Conservation (phyloP, 148 eudicot species). For the Silene latifolia region DNA sequence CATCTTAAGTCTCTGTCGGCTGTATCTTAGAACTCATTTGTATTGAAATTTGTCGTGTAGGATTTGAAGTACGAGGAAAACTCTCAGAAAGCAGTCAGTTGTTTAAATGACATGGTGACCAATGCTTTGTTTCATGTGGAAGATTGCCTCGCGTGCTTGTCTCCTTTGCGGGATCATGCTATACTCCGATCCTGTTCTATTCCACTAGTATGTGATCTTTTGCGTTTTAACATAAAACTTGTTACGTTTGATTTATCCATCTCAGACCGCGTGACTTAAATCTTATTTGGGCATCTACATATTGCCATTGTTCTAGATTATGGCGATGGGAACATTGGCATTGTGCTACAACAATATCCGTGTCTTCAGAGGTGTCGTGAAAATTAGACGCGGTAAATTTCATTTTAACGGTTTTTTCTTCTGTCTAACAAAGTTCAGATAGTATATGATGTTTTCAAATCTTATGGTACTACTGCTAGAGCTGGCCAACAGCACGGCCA, state of each 20-base stretch:
- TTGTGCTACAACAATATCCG: conserved; percentile 83
- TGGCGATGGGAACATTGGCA: conserved; percentile 88
- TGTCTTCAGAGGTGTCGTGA: conserved; percentile 87
- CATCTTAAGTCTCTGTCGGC: too few relatives aligned
- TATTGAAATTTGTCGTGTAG: conserved; percentile 35
- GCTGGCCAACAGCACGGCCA: too few relatives aligned
- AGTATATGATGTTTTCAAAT: too few relatives aligned
- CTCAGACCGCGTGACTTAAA: too few relatives aligned
- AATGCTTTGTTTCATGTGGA: conserved; percentile 75
- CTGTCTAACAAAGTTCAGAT: neutral
- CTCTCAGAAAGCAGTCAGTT: conserved; percentile 76
- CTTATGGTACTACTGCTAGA: too few relatives aligned
- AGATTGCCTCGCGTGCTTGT: conserved; percentile 76
- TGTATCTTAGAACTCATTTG: neutral
- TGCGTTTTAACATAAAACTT: too few relatives aligned
- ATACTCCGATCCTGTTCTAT: conserved; percentile 89
- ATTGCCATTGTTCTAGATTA: conserved; percentile 31
- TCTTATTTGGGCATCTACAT: neutral
- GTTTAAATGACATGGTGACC: conserved; percentile 94
- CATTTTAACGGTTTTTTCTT: neutral
- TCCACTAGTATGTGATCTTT: conserved; percentile 63
- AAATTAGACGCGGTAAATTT: conserved; percentile 78
- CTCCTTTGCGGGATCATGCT: conserved; percentile 52
- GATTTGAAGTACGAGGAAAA: conserved; percentile 77
- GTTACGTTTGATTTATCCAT: too few relatives aligned